These are phyloP conservation scores for Suillus sp. DNA, from an alignment of 768 basidiomycete species.

Conservation along the genomic window DNA sequence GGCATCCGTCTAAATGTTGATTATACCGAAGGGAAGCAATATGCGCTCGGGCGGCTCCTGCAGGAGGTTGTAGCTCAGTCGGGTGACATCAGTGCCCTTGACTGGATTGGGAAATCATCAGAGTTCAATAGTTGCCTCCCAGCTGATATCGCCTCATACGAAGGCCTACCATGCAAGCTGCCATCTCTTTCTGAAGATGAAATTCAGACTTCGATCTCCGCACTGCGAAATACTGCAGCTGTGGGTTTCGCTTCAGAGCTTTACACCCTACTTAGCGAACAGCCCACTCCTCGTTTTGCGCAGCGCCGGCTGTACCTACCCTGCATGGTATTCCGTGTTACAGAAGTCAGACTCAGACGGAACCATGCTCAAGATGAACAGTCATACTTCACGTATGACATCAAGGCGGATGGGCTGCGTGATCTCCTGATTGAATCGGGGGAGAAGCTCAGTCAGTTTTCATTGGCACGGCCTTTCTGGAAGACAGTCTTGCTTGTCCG, in stretches of 20 bases:
- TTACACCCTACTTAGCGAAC: background rate
- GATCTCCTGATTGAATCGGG: background rate
- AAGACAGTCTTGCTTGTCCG: background rate
- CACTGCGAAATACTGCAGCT: background rate
- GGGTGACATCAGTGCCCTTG: background rate
- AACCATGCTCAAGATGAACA: background rate
- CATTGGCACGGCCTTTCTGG: background rate
- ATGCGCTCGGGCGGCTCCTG: background rate
- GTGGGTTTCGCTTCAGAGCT: background rate
- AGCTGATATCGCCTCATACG: background rate
- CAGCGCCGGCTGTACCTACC: background rate
- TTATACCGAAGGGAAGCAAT: background rate
- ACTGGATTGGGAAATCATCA: background rate
- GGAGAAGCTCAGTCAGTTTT: background rate
- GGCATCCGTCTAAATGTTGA: background rate
- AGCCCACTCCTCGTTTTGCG: background rate
- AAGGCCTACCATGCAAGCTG: background rate
- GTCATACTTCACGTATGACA: background rate
- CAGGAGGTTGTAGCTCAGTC: background rate
- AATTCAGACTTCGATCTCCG: background rate
- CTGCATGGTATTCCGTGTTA: background rate
- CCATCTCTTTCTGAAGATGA: background rate
- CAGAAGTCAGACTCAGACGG: background rate
- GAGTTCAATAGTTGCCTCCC: background rate
- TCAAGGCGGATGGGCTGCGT: background rate